These are phyloP conservation scores for Benincasa hispida DNA, from an alignment of 306 rosid species.

Conservation along the genomic window DNA sequence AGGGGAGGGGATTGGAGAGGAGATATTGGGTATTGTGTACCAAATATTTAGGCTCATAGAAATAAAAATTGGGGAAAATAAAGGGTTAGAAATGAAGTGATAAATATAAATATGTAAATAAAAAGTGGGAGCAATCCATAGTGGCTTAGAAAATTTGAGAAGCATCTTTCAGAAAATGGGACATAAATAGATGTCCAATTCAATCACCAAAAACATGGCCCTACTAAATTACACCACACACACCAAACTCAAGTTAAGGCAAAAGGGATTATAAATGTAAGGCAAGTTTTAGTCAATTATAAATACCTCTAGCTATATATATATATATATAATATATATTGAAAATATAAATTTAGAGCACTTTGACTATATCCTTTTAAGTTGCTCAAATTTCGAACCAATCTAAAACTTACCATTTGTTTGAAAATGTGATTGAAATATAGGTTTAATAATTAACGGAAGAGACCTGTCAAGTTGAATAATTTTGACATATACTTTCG, in stretches of 20 bases:
- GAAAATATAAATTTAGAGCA: neutral
- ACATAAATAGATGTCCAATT: conserved; percentile 12
- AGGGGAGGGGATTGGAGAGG: neutral
- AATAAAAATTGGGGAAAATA: too few species aligned
- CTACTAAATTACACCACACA: conserved; percentile 8
- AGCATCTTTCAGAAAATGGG: conserved; percentile 10
- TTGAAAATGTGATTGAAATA: neutral
- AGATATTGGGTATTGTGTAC: neutral
- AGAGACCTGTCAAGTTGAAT: too few species aligned
- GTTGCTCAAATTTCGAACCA: neutral
- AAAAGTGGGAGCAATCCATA: neutral
- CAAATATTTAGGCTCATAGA: conserved; percentile 1
- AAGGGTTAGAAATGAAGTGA: neutral
- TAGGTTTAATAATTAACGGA: neutral
- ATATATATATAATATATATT: neutral
- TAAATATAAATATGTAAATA: neutral
- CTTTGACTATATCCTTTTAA: neutral
- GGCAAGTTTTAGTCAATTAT: conserved; percentile 3
- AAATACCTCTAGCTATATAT: neutral
- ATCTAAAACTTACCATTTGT: neutral
- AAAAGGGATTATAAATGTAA: conserved; percentile 1
- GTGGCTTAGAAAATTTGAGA: conserved; percentile 13
- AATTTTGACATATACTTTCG: too few species aligned
- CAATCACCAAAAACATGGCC: conserved; percentile 5
- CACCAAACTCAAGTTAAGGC: neutral